Conservation (phyloP, 2,329 filamentous ascomycete genomes). For the Epicoccum sorghinum region DNA sequence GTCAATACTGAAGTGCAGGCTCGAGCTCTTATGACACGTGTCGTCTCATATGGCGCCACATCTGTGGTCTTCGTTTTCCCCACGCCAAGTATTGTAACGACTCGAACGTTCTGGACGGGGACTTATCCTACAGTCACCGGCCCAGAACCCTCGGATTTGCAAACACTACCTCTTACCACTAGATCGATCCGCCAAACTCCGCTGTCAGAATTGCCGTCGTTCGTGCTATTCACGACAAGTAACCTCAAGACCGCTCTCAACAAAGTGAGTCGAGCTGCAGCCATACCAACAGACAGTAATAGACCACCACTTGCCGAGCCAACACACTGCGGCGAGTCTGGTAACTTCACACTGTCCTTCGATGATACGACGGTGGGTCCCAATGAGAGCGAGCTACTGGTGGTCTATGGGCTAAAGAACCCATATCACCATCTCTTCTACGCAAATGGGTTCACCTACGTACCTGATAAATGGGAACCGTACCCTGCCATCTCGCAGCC, state of each 20-base stretch:
- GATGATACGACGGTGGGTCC: conserved; percentile 31
- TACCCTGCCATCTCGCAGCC: conserved; percentile 54
- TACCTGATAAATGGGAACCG: conserved; percentile 52
- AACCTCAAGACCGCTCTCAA: conserved; percentile 22
- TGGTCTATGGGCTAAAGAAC: conserved; percentile 50
- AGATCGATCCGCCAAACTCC: conserved; percentile 29
- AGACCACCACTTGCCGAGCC: conserved; percentile 20
- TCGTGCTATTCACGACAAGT: conserved; percentile 20
- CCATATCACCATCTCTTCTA: conserved; percentile 60
- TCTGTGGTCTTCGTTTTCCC: conserved; percentile 39
- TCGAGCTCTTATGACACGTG: conserved; percentile 28
- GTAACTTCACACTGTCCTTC: conserved; percentile 50
- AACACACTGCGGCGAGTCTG: conserved; percentile 51
- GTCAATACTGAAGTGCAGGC: conserved; percentile 2
- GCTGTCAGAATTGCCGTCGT: conserved; percentile 27
- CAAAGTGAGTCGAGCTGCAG: conserved; percentile 12
- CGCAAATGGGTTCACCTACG: conserved; percentile 58
- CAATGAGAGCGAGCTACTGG: conserved; percentile 44
- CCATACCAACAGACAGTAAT: neutral
- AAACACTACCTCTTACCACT: conserved; percentile 29
- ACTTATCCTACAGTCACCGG: conserved; percentile 36
- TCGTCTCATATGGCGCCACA: conserved; percentile 32
- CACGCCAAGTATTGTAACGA: conserved; percentile 36
- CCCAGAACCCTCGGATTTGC: conserved; percentile 31
- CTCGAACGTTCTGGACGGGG: conserved; percentile 43